Conservation (phyloP, 768 basidiomycete species). For the Calocera viscosa region DNA sequence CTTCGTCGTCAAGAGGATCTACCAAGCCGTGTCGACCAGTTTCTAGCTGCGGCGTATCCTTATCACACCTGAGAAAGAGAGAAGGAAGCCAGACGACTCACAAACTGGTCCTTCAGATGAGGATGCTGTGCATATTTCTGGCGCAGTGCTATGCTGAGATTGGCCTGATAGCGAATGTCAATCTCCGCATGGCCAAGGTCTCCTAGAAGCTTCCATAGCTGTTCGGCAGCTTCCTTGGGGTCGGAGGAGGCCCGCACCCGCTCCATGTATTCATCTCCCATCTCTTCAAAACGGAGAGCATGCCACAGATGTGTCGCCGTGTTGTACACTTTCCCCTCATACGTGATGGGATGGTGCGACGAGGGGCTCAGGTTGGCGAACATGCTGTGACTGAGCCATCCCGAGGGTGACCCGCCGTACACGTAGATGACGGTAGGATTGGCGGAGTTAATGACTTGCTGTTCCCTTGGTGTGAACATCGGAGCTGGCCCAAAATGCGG, state of each 20-base stretch:
- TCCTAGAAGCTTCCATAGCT: not conserved
- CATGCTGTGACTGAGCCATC: not conserved
- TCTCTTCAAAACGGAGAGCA: not conserved
- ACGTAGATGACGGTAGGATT: not conserved
- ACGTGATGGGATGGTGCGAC: not conserved
- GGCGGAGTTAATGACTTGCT: not conserved
- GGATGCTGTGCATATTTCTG: not conserved
- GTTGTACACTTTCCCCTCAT: not conserved
- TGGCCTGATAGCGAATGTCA: not conserved
- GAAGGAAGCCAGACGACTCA: not conserved
- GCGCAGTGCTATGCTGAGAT: not conserved
- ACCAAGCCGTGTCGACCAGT: not conserved
- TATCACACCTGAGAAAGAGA: not conserved
- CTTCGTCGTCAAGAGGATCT: not conserved
- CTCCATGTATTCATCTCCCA: not conserved
- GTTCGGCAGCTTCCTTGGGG: not conserved
- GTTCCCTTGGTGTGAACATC: not conserved
- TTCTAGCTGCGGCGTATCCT: not conserved
- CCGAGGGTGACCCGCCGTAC: not conserved
- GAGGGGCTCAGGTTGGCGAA: not conserved
- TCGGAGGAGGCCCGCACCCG: not conserved
- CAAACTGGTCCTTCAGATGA: not conserved
- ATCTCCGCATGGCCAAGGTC: not conserved
- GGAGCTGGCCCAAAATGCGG: not conserved
- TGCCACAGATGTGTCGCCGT: not conserved